These are phyloP conservation scores for Setomelanomma holmii DNA, from an alignment of 2,329 filamentous ascomycete genomes.

Conservation along the genomic window DNA sequence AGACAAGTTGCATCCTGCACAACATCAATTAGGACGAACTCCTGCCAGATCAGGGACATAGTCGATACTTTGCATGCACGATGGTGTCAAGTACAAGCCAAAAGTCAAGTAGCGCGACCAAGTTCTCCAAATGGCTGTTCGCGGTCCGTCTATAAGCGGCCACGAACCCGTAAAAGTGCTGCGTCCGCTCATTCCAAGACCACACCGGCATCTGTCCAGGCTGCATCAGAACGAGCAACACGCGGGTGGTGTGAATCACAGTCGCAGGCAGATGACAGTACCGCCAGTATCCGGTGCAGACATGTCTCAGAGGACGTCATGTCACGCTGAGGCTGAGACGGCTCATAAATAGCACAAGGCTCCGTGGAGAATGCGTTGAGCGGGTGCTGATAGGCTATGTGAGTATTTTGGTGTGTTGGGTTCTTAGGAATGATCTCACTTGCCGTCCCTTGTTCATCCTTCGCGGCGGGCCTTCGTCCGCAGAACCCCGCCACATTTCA, in stretches of 20 bases:
- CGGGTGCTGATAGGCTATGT: constrained; percentile 19
- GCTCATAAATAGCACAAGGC: constrained; percentile 15
- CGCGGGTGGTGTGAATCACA: constrained; percentile 13
- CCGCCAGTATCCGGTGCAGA: constrained; percentile 1
- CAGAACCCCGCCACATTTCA: constrained; percentile 11
- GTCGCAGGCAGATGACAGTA: constrained; percentile 12
- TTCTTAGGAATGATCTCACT: constrained; percentile 29
- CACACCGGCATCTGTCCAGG: background rate
- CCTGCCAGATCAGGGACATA: background rate
- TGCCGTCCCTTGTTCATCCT: constrained; percentile 12
- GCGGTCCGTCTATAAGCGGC: constrained; percentile 32
- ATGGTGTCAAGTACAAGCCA: background rate
- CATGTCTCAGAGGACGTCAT: constrained; percentile 16
- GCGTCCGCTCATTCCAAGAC: too few species aligned
- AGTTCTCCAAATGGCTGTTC: constrained; percentile 11
- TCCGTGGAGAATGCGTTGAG: constrained; percentile 13
- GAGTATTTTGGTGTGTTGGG: constrained; percentile 1
- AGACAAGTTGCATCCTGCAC: constrained; percentile 10
- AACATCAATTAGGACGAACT: background rate
- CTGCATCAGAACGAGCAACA: background rate
- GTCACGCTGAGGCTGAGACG: constrained; percentile 15
- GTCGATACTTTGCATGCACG: constrained; percentile 7
- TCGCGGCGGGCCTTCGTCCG: constrained; percentile 18
- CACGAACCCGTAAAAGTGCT: too few species aligned
- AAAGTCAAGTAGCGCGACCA: constrained; percentile 1